These are phyloP conservation scores for Phellopilus nigrolimitatus DNA, from an alignment of 1,284 basidiomycete genomes.

Conservation along the genomic window DNA sequence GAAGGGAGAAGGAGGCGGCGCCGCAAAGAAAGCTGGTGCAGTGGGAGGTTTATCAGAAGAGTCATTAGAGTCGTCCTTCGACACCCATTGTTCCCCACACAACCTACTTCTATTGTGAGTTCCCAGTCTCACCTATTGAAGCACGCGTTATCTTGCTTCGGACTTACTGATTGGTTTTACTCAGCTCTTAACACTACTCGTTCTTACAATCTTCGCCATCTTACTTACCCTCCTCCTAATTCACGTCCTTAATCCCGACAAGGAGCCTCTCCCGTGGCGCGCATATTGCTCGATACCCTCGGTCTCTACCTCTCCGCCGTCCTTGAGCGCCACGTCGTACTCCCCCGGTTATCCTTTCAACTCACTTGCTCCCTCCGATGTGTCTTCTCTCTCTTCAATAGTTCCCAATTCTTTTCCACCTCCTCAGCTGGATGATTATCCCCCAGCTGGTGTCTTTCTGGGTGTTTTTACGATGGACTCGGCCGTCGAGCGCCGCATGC, in stretches of 20 bases:
- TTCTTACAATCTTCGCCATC: slow-evolving; percentile 70
- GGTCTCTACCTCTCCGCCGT: slow-evolving; percentile 36
- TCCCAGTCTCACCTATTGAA: slow-evolving; percentile 3
- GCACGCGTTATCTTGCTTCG: background rate
- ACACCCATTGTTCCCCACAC: slow-evolving; percentile 75
- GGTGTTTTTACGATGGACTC: slow-evolving; percentile 92
- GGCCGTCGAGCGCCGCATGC: slow-evolving; percentile 79
- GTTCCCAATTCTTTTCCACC: slow-evolving; percentile 51
- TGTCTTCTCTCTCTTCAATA: slow-evolving; percentile 31
- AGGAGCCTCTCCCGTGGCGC: slow-evolving; percentile 90
- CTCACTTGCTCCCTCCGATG: slow-evolving; percentile 34
- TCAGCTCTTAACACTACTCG: slow-evolving; percentile 67
- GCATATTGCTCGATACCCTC: slow-evolving; percentile 78
- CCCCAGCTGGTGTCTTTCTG: slow-evolving; percentile 85
- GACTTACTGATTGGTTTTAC: slow-evolving; percentile 20
- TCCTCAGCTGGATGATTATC: slow-evolving; percentile 62
- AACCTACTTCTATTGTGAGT: slow-evolving; percentile 76
- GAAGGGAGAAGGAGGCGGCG: slow-evolving; percentile 37
- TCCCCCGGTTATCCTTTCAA: slow-evolving; percentile 34
- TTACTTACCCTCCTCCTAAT: slow-evolving; percentile 80
- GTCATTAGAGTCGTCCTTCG: slow-evolving; percentile 53
- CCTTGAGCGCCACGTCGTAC: slow-evolving; percentile 31
- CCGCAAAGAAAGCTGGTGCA: slow-evolving; percentile 32
- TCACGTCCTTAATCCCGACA: slow-evolving; percentile 93
- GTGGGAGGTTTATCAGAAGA: slow-evolving; percentile 46